Conservation (phyloP, 2,329 filamentous ascomycete species). For the Ophiocordyceps robertsii region DNA sequence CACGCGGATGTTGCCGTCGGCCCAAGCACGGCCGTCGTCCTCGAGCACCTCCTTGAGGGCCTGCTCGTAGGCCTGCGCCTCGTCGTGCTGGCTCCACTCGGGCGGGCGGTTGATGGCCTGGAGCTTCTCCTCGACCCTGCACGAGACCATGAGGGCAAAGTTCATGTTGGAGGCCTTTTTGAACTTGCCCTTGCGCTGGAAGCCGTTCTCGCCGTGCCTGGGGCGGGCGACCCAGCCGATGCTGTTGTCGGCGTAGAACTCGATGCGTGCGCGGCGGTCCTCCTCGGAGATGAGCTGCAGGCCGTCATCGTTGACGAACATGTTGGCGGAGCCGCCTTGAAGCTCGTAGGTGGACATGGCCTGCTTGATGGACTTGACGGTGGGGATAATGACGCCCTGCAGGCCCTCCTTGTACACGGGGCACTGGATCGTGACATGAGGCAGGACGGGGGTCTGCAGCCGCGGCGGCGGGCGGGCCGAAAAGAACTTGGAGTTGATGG, state of each 20-base stretch:
- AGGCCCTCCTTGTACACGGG: constrained; percentile 83
- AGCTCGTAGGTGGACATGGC: constrained; percentile 67
- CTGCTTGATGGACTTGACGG: constrained; percentile 63
- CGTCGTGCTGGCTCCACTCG: constrained; percentile 56
- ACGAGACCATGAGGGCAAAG: constrained; percentile 53
- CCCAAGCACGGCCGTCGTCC: constrained; percentile 59
- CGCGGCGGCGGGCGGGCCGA: constrained; percentile 57
- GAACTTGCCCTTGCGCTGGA: constrained; percentile 51
- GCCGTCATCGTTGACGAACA: constrained; percentile 66
- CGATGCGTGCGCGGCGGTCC: constrained; percentile 47
- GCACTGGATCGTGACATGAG: constrained; percentile 72
- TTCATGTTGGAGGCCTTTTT: constrained; percentile 66
- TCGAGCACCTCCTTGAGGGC: constrained; percentile 53
- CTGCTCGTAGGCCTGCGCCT: constrained; percentile 51
- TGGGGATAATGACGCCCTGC: constrained; percentile 59
- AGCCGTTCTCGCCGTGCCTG: constrained; percentile 48
- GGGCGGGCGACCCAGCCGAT: constrained; percentile 59
- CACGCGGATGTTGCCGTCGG: constrained; percentile 73
- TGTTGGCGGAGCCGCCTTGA: constrained; percentile 65
- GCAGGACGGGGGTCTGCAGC: constrained; percentile 42
- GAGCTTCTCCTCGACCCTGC: constrained; percentile 58
- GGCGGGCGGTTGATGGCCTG: constrained; percentile 38
- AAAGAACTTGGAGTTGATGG: constrained; percentile 68
- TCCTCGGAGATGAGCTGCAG: constrained; percentile 53
- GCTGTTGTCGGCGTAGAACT: constrained; percentile 55